Conservation (phyloP, 352 stramenopile species). For the Globisporangium nunn region DNA sequence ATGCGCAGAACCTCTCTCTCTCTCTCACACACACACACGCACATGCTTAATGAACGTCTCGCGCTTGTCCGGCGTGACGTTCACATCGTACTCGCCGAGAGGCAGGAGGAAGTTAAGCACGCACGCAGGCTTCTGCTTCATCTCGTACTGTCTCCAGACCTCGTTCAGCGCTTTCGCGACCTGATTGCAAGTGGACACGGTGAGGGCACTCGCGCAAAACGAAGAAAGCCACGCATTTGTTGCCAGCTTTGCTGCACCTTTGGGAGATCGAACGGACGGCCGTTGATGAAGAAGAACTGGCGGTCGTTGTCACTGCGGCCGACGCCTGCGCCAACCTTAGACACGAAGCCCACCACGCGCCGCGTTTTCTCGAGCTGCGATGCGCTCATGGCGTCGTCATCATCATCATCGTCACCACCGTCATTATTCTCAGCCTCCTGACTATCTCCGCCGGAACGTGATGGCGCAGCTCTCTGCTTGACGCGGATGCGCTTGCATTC, state of each 20-base stretch:
- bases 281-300: slow-evolving; percentile 97
- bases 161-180: slow-evolving; percentile 79
- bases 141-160: slow-evolving; percentile 88
- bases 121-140: slow-evolving; percentile 92
- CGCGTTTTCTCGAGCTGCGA: slow-evolving; percentile 17
- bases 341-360: slow-evolving; percentile 65
- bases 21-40: slow-evolving; percentile 2
- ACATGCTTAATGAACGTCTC: slow-evolving; percentile 88
- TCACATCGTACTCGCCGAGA: slow-evolving; percentile 91
- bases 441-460: slow-evolving; percentile 1
- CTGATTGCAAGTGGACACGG: slow-evolving; percentile 7
- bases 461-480: neutral
- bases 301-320: slow-evolving; percentile 81
- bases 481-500: slow-evolving; percentile 3
- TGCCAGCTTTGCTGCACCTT: slow-evolving; percentile 20
- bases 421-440: slow-evolving; percentile 13
- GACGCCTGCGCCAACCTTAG: slow-evolving; percentile 56
- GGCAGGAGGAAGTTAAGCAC: slow-evolving; percentile 90
- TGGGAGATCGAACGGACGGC: slow-evolving; percentile 91
- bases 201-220: too few relatives aligned
- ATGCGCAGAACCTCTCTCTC: neutral
- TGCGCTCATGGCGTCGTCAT: slow-evolving; percentile 15
- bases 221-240: slow-evolving; percentile 1
- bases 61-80: slow-evolving; percentile 96
- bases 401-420: slow-evolving; percentile 6